phyloP scores from a whole-genome alignment of 2,329 filamentous ascomycete species.

The Ophiostoma sp. region DNA sequence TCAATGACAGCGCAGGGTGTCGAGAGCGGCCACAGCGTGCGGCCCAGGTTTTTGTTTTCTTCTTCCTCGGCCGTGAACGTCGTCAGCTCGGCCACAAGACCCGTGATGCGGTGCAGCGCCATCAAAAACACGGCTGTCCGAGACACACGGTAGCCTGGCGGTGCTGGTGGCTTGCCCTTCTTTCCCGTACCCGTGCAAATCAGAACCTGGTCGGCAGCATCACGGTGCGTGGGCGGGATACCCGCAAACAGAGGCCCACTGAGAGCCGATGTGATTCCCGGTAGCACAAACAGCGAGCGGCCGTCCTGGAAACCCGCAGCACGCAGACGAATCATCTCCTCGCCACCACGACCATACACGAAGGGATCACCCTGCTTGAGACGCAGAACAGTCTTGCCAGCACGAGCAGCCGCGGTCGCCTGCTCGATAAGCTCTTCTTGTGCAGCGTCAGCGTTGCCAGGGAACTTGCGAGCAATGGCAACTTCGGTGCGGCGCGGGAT shows the following conservation, averaged over 20 bases:
- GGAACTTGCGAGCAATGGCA: slow-evolving; percentile 94
- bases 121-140: slow-evolving; percentile 93
- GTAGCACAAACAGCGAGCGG: slow-evolving; percentile 61
- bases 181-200: slow-evolving; percentile 96
- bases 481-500: slow-evolving; percentile 87
- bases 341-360: slow-evolving; percentile 90
- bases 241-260: slow-evolving; percentile 84
- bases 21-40: slow-evolving; percentile 65
- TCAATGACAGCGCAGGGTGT: slow-evolving; percentile 93
- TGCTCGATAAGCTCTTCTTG: slow-evolving; percentile 84
- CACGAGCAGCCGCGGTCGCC: slow-evolving; percentile 65
- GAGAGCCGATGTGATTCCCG: slow-evolving; percentile 86
- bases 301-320: slow-evolving; percentile 64
- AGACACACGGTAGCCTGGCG: slow-evolving; percentile 72
- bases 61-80: slow-evolving; percentile 39
- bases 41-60: slow-evolving; percentile 33
- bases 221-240: slow-evolving; percentile 85
- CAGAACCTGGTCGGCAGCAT: slow-evolving; percentile 87
- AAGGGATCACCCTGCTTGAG: slow-evolving; percentile 97
- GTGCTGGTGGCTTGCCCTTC: slow-evolving; percentile 79
- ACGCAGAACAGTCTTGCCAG: slow-evolving; percentile 78
- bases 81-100: slow-evolving; percentile 71
- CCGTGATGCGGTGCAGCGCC: slow-evolving; percentile 82
- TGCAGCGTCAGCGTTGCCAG: slow-evolving; percentile 90
- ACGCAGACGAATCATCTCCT: slow-evolving; percentile 85